Base-by-base conservation (phyloP, 805 yeast species). In the Saccharomycopsis selenospora region DNA sequence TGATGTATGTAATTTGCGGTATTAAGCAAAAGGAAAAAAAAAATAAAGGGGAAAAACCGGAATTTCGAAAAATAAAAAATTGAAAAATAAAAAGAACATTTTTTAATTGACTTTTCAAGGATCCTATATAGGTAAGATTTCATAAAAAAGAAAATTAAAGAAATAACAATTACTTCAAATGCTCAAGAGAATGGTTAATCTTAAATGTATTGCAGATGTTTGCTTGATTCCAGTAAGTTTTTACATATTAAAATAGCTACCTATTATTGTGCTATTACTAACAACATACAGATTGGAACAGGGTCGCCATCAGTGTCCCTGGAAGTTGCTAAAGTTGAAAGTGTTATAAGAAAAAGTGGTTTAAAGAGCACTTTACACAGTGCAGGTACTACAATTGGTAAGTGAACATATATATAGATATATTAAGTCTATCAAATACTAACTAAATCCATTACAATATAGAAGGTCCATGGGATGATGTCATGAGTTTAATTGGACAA, bases 401-500 rank as follows among this genome's bases (percentile, higher is more conserved):
- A 33, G 38, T 33, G 17, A 5, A n/a, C n/a, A 33, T 33, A 14
- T 59, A 5, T 7, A 33, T 4, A 33, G 38, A 10, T 4, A 11
- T 7, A 27, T 27, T 27, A 27, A 11, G 38, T 14, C 17, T 14
- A 33, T 14, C 7, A 14, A 7, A n/a, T n/a, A 41, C 41, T n/a
- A n/a, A n/a, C n/a, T n/a, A n/a, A n/a, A n/a, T n/a, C n/a, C n/a
- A n/a, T n/a, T n/a, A n/a, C n/a, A n/a, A 33, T 14, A 5, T 14
- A 84, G 54, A 85, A 58, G 96, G 96, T 1, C 89, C 88, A n/a
- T 89, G 96, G 96, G 79, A 80, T 58, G 89, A 84, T 48, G 96
- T 89, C 1, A 82, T 80, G 79, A 77, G 72, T 28, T 66, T 86
- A 46, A 82, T 88, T 57, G 96, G 96, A 5, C 75, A 77, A 56